These are phyloP conservation scores for Beauveria brongniartii DNA, from an alignment of 2,329 filamentous ascomycete species.

Conservation along the genomic window DNA sequence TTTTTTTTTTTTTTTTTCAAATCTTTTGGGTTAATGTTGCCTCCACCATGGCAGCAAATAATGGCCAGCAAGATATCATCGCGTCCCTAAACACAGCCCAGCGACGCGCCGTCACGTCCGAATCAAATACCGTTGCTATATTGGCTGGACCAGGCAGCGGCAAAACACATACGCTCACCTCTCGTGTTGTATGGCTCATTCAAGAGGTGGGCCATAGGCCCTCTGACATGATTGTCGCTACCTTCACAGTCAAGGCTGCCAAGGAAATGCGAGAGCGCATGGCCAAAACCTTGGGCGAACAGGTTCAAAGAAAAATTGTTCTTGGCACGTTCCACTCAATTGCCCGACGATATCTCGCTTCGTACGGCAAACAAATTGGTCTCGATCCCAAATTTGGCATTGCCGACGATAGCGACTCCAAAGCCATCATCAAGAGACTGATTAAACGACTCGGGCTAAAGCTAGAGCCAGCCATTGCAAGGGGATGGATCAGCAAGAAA, in stretches of 20 bases:
- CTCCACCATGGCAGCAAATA: neutral
- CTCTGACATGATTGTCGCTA: constrained; percentile 87
- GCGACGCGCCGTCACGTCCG: constrained; percentile 45
- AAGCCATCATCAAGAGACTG: constrained; percentile 72
- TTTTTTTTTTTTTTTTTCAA: neutral
- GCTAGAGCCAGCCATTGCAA: constrained; percentile 63
- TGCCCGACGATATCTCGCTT: constrained; percentile 71
- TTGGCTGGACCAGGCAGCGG: constrained; percentile 64
- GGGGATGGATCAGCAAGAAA: constrained; percentile 65
- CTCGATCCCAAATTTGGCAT: constrained; percentile 81
- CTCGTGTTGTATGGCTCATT: constrained; percentile 83
- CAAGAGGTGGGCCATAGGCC: constrained; percentile 63
- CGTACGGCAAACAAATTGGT: constrained; percentile 78
- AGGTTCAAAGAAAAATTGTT: constrained; percentile 66
- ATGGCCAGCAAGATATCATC: constrained; percentile 29
- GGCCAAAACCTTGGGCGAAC: constrained; percentile 68
- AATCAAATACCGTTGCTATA: constrained; percentile 52
- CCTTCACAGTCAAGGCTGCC: constrained; percentile 93
- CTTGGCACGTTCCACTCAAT: constrained; percentile 95
- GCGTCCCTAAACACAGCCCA: constrained; percentile 47
- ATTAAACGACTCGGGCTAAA: constrained; percentile 63
- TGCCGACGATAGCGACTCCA: constrained; percentile 74
- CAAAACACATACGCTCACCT: constrained; percentile 92
- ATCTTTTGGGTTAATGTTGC: neutral
- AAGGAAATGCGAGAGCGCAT: constrained; percentile 89